Percentiles rank a stretch among this genome's conserved stretches.
Evolutionary conservation across 2,329 filamentous ascomycete genomes (phyloP).

Genomic region (Neonectria neomacrospora): DNA sequence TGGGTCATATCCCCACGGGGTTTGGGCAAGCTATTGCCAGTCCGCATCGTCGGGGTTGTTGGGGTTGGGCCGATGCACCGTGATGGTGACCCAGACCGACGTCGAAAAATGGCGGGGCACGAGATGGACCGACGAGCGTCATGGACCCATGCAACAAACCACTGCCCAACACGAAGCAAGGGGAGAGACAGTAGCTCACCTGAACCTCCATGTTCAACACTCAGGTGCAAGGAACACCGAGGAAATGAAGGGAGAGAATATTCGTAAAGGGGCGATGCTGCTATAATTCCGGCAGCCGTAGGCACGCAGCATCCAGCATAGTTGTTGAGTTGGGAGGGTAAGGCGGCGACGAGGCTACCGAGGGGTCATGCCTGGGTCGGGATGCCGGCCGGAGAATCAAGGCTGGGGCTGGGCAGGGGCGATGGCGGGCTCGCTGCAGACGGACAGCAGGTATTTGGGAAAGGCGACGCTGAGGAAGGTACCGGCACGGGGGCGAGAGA

Average conservation of each 20-base stretch:
- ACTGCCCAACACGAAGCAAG: constrained; percentile 24
- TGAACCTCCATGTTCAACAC: constrained; percentile 59
- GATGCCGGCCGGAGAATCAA: constrained; percentile 34
- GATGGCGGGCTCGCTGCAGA: constrained; percentile 10
- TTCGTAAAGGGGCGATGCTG: constrained; percentile 48
- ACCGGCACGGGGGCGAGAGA: constrained; percentile 24
- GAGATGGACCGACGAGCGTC: constrained; percentile 34
- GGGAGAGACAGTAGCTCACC: constrained; percentile 49
- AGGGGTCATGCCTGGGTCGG: constrained; percentile 53
- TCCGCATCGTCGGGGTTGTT: constrained; percentile 26
- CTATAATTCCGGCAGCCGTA: constrained; percentile 58
- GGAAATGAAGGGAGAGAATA: constrained; percentile 7
- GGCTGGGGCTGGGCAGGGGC: constrained; percentile 27
- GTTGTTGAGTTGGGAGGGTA: constrained; percentile 47
- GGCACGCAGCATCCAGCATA: constrained; percentile 56
- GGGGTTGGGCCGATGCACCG: constrained; percentile 39
- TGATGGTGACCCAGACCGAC: constrained; percentile 35
- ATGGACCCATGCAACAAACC: constrained; percentile 35
- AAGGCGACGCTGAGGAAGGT: constrained; percentile 31
- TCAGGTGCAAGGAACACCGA: constrained; percentile 32
- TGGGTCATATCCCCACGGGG: background rate
- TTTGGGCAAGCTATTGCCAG: constrained; percentile 20
- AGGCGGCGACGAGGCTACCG: constrained; percentile 53
- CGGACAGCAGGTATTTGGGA: constrained; percentile 20
- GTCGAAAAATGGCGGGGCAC: constrained; percentile 46